A percentile compares a stretch with the other conserved stretches of the same genome.
These are phyloP conservation scores for Phellinidium pouzarii DNA, from an alignment of 1,284 basidiomycete genomes.

Conservation along the genomic window DNA sequence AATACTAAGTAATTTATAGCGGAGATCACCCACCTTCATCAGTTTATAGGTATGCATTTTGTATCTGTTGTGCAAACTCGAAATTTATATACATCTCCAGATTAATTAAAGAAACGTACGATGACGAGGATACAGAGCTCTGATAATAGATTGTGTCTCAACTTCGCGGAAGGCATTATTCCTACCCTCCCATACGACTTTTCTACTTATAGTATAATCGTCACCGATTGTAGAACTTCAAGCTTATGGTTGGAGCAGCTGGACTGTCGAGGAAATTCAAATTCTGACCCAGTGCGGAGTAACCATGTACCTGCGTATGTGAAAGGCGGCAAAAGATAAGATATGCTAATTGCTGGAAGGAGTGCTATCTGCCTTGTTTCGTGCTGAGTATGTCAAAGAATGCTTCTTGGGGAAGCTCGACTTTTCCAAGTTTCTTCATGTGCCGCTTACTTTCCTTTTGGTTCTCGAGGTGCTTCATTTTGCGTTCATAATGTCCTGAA, in stretches of 20 bases:
- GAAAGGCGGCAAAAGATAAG: not conserved
- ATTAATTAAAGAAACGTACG: conserved; percentile 86
- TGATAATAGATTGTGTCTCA: conserved; percentile 25
- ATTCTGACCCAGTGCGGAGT: too few species aligned
- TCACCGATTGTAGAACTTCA: not conserved
- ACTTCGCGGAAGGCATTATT: too few species aligned
- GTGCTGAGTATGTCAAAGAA: conserved; percentile 81
- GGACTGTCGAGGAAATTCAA: too few species aligned
- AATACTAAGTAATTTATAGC: conserved; percentile 33
- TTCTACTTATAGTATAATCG: not conserved
- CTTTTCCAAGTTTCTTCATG: conserved; percentile 81
- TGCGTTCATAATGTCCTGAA: conserved; percentile 80
- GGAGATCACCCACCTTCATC: conserved; percentile 91
- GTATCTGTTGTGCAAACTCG: conserved; percentile 2
- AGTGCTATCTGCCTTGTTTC: conserved; percentile 26
- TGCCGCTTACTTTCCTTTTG: conserved; percentile 87
- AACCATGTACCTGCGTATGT: too few species aligned
- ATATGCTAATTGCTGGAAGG: conserved; percentile 1
- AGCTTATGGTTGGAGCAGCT: too few species aligned
- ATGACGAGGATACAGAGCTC: conserved; percentile 82
- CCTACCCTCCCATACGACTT: too few species aligned
- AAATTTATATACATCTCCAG: conserved; percentile 30
- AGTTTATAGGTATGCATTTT: conserved; percentile 61
- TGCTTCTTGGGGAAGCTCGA: conserved; percentile 86
- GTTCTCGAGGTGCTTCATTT: conserved; percentile 87